phyloP scores from a whole-genome alignment of 108 stramenopile species.

The Hondaea fermentalgiana region DNA sequence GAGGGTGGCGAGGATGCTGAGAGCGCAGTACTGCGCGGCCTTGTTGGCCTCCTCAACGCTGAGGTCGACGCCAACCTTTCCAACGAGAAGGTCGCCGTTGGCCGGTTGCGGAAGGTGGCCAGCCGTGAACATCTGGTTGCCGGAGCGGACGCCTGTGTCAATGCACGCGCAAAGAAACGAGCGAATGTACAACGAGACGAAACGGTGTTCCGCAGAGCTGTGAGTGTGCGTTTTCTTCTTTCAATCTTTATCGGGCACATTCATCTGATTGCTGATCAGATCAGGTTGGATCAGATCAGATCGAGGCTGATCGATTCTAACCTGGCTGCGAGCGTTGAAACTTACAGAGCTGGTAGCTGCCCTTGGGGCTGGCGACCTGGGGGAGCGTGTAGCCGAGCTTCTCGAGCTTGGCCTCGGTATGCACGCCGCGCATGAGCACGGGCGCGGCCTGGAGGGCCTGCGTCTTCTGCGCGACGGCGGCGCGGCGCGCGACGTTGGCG shows the following conservation, averaged over 20 bases:
- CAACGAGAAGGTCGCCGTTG: slow-evolving; percentile 53
- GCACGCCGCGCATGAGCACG: neutral
- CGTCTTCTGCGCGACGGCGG: neutral
- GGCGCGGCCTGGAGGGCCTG: neutral
- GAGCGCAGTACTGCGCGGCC: slow-evolving; percentile 67
- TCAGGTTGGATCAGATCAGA: too few relatives aligned
- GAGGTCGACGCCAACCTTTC: slow-evolving; percentile 61
- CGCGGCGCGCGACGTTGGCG: neutral
- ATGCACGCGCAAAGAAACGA: too few relatives aligned
- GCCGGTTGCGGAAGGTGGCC: slow-evolving; percentile 68
- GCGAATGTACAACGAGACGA: too few relatives aligned
- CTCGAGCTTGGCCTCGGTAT: slow-evolving; percentile 27
- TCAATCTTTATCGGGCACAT: too few relatives aligned
- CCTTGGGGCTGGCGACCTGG: slow-evolving; percentile 61
- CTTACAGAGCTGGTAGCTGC: slow-evolving; percentile 61
- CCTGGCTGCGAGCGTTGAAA: neutral
- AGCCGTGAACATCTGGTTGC: slow-evolving; percentile 60
- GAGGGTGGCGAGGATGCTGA: slow-evolving; percentile 73
- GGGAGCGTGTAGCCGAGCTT: slow-evolving; percentile 60
- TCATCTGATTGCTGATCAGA: too few relatives aligned
- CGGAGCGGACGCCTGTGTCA: slow-evolving; percentile 21
- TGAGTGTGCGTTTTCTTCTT: too few relatives aligned
- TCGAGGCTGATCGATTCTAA: too few relatives aligned
- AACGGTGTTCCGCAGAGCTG: too few relatives aligned
- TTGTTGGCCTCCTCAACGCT: slow-evolving; percentile 70